Evolutionary conservation across 2,329 filamentous ascomycete species (phyloP), one percentile per base, ranked within the genome.

Genomic region (Ceratocystis eucalypticola): DNA sequence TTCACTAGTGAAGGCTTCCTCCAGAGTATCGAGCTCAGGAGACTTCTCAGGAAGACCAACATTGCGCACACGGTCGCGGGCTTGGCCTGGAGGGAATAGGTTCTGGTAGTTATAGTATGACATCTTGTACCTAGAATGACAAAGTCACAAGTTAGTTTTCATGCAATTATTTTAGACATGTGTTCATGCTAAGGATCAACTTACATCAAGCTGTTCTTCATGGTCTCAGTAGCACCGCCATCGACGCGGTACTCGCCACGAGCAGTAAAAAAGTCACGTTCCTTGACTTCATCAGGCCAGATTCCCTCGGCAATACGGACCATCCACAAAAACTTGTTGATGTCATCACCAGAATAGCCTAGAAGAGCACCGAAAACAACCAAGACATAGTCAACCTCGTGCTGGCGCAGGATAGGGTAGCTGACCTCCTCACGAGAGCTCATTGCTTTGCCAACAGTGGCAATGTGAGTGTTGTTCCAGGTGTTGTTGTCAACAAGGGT

Each of bases 321-420:
- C 95, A 99, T 99, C 94, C 94, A 99, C 71, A 99, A 81, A 81
- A 99, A 99, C 80, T 99, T 99, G 82, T 99, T 99, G 80, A 99
- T 96, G 74, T 99, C 94, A 72, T 99, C 94, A 70, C 94, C 94
- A 64, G 92, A 96, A 80, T 99, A 99, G 66, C 95, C 95, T 48
- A 99, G 81, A 67, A 99, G 84, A 75, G 91, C 94, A 73, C 94
- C 94, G 72, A 97, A 99, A 66, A 99, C 94, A 22, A 99, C 86
- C 65, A 99, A 82, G n/a, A 99, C 91, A 72, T 99, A 99, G 77
- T 99, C 93, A 2, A 99, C 94, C 77, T 99, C 94, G 74, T 99
- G 94, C 77, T 97, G 91, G 71, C 92, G 88, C 84, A 99, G 93
- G 74, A 99, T 99, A 2, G 91, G 91, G 77, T 99, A 99, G 79